A percentile compares a stretch with the other conserved stretches of the same genome.
phyloP scores from a whole-genome alignment of 192 early-diverging fungal genomes.

The Lobosporangium transversale region DNA sequence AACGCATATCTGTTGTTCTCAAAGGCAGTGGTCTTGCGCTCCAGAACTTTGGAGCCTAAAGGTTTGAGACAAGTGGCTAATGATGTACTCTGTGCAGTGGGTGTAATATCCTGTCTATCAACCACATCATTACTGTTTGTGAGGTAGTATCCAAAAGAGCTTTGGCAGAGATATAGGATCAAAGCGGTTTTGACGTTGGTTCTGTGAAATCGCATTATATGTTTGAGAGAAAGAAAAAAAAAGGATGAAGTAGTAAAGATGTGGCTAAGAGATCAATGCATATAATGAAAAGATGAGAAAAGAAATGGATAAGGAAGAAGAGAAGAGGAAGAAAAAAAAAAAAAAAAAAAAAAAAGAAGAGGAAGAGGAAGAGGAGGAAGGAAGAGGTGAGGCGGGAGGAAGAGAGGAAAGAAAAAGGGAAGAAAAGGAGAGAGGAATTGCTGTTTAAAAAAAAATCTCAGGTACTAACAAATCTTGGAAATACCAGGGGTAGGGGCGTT shows the following conservation, averaged over 20 bases:
- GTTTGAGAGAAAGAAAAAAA: background rate
- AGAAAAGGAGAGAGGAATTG: background rate
- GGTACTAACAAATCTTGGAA: too few relatives aligned
- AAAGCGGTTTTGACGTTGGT: background rate
- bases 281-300: background rate
- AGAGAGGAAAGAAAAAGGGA: background rate
- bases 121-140: background rate
- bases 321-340: background rate
- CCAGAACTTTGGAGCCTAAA: conserved; percentile 24
- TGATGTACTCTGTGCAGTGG: conserved; percentile 4
- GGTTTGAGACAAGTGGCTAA: conserved; percentile 18
- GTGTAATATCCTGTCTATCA: background rate
- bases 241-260: background rate
- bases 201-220: conserved; percentile 13
- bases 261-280: background rate
- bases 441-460: too few relatives aligned
- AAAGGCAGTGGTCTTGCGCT: conserved; percentile 4
- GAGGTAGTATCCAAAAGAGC: background rate
- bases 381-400: background rate
- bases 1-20: conserved; percentile 20
- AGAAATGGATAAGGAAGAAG: background rate
- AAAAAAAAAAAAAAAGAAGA: background rate
- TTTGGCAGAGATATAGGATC: background rate
- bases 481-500: too few relatives aligned
- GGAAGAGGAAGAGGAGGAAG: background rate